Base-by-base conservation (phyloP, 2,329 filamentous ascomycete species). In the Talaromyces piceae region DNA sequence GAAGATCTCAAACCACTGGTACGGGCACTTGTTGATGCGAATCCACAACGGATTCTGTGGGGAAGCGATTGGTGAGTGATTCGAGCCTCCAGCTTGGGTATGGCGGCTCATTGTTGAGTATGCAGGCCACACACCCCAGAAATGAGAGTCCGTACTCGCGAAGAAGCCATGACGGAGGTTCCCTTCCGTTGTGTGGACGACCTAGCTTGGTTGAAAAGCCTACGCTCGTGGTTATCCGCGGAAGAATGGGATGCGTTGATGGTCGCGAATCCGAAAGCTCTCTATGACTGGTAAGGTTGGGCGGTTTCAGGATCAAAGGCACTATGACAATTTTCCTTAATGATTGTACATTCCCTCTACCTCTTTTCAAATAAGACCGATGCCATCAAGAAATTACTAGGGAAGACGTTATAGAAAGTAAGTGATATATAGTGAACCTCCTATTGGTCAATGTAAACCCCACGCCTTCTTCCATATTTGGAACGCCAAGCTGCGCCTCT, bases 41-140 rank as follows among this genome's bases (percentile, higher is more conserved):
- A 70, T 44, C 63, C 64, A 8, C 48, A 56, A 18, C 61, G 57
- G 4, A 51, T 71, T 8, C 28, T 71, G 1, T 72, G 67, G 66
- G 68, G 68, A 2, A 72, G 67, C 54, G 68, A 71, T 41, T 72
- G 63, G 64, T 63, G 52, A 33, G 52, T 28, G n/a, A n/a, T 11
- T 13, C 22, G 12, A 9, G 5, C 3, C 13, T 23, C 18, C 13
- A 27, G 16, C 11, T 25, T 41, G 20, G 12, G 22, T 43, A 16
- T 25, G 4, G n/a, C 11, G 23, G 27, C 28, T 30, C 12, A 27
- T 1, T 11, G 22, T 11, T 3, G 28, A 16, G 47, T 57, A 41
- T n/a, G 4, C 18, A 62, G 66, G 66, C 67, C 68, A 1, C 67
- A 70, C 52, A 69, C 66, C 1, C 67, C 67, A 0, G 58, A 63